These are phyloP conservation scores for Umbellularia californica DNA, from an alignment of 164 flowering plant genomes.

Conservation along the genomic window DNA sequence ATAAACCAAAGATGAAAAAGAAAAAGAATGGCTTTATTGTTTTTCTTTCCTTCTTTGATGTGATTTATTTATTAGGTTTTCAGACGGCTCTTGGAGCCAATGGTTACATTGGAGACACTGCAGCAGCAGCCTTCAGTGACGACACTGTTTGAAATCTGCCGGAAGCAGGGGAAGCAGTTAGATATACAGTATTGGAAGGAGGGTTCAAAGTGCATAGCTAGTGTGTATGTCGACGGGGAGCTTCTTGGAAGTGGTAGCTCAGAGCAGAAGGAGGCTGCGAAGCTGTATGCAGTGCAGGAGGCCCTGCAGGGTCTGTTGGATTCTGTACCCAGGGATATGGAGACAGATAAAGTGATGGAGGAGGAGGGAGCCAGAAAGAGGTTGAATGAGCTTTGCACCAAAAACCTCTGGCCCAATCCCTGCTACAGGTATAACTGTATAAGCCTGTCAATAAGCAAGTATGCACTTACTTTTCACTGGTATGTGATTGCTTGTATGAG, in stretches of 20 bases:
- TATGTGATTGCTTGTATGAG: background rate
- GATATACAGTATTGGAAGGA: conserved; percentile 36
- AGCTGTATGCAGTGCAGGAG: conserved; percentile 47
- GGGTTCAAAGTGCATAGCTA: conserved; percentile 28
- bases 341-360: conserved; percentile 12
- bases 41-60: too few relatives aligned
- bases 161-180: conserved; percentile 51
- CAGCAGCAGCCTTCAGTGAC: conserved; percentile 50
- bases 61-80: conserved; percentile 28
- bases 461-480: background rate
- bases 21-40: too few relatives aligned
- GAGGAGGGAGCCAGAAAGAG: conserved; percentile 51
- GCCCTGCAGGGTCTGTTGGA: conserved; percentile 33
- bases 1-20: too few relatives aligned
- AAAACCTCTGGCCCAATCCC: conserved; percentile 57
- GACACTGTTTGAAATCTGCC: conserved; percentile 46
- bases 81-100: conserved; percentile 53
- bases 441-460: background rate
- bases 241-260: conserved; percentile 39
- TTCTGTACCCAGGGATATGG: background rate
- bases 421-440: conserved; percentile 33
- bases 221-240: conserved; percentile 47
- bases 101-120: conserved; percentile 41
- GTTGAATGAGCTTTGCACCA: conserved; percentile 46
- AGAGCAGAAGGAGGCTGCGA: conserved; percentile 50